phyloP scores from a whole-genome alignment of 2,329 filamentous ascomycete species.

The Chlorencoelia australis region DNA sequence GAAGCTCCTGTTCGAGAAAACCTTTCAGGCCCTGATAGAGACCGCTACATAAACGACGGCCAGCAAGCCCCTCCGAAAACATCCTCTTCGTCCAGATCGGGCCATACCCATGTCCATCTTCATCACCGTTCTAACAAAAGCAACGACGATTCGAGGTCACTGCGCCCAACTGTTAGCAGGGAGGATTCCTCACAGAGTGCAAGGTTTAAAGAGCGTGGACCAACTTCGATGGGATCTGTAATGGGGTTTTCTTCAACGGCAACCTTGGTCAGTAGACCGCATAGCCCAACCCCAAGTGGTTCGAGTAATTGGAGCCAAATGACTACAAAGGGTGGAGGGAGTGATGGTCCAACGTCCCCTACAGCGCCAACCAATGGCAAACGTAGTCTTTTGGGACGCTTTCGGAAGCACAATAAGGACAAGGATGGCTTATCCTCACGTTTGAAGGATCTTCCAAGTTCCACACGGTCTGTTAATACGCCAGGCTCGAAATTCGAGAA shows the following conservation, averaged over 20 bases:
- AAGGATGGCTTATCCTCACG: slow-evolving; percentile 42
- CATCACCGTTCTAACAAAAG: slow-evolving; percentile 59
- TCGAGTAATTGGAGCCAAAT: slow-evolving; percentile 44
- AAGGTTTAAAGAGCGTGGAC: slow-evolving; percentile 38
- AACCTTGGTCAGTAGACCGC: slow-evolving; percentile 47
- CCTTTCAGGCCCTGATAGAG: slow-evolving; percentile 58
- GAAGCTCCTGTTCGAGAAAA: slow-evolving; percentile 67
- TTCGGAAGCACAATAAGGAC: slow-evolving; percentile 37
- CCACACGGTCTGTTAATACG: slow-evolving; percentile 40
- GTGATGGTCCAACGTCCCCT: slow-evolving; percentile 40
- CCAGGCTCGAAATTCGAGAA: slow-evolving; percentile 17
- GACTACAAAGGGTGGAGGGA: slow-evolving; percentile 12
- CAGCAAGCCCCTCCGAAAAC: slow-evolving; percentile 47
- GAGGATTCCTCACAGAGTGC: slow-evolving; percentile 57
- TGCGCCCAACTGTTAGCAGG: slow-evolving; percentile 64
- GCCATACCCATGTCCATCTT: slow-evolving; percentile 50
- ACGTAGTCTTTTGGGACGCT: slow-evolving; percentile 21
- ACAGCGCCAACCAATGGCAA: slow-evolving; percentile 22
- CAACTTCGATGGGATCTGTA: slow-evolving; percentile 21
- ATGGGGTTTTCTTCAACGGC: slow-evolving; percentile 21
- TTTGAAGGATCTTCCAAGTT: slow-evolving; percentile 40
- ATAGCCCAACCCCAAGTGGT: slow-evolving; percentile 73
- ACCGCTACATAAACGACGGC: slow-evolving; percentile 46
- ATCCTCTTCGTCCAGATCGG: slow-evolving; percentile 51
- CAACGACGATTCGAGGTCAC: slow-evolving; percentile 52